phyloP scores from a whole-genome alignment of 2,329 filamentous ascomycete genomes.

The Nectriaceae sp. region DNA sequence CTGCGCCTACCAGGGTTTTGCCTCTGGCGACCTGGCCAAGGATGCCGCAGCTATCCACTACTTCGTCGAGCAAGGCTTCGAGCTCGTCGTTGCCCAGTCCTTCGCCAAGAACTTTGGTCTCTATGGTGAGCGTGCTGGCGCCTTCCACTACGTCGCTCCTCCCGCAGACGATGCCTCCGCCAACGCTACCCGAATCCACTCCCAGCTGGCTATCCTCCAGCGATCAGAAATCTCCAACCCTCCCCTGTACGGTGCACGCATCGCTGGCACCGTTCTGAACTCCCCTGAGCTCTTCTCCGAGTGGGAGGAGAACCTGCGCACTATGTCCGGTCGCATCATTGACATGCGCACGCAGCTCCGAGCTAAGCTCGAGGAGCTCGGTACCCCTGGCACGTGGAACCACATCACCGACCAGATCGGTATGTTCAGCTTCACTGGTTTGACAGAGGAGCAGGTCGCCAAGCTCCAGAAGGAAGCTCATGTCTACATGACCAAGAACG shows the following conservation, averaged over 20 bases:
- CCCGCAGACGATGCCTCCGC: slow-evolving; percentile 67
- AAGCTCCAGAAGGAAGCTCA: slow-evolving; percentile 71
- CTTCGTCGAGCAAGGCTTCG: slow-evolving; percentile 90
- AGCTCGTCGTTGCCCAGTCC: slow-evolving; percentile 84
- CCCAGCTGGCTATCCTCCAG: slow-evolving; percentile 91
- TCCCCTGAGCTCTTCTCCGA: slow-evolving; percentile 78
- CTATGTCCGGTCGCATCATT: slow-evolving; percentile 95
- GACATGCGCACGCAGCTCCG: slow-evolving; percentile 83
- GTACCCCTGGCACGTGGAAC: slow-evolving; percentile 89
- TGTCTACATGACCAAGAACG: slow-evolving; percentile 96
- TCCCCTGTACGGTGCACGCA: slow-evolving; percentile 88
- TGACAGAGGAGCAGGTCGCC: slow-evolving; percentile 72
- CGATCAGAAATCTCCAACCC: slow-evolving; percentile 98
- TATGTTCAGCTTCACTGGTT: slow-evolving; percentile 96
- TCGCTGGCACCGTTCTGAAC: slow-evolving; percentile 83
- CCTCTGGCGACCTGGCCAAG: slow-evolving; percentile 80
- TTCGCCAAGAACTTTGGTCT: slow-evolving; percentile 99
- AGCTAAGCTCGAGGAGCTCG: slow-evolving; percentile 77
- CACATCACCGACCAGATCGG: slow-evolving; percentile 99
- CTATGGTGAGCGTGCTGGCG: slow-evolving; percentile 94
- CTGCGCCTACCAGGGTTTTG: slow-evolving; percentile 96
- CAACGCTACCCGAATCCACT: slow-evolving; percentile 68
- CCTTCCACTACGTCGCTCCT: slow-evolving; percentile 88
- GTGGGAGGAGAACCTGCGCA: slow-evolving; percentile 89
- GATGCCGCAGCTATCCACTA: slow-evolving; percentile 93